Base-by-base conservation (phyloP, 768 basidiomycete genomes). In the Strobilomyces echinocephalus region DNA sequence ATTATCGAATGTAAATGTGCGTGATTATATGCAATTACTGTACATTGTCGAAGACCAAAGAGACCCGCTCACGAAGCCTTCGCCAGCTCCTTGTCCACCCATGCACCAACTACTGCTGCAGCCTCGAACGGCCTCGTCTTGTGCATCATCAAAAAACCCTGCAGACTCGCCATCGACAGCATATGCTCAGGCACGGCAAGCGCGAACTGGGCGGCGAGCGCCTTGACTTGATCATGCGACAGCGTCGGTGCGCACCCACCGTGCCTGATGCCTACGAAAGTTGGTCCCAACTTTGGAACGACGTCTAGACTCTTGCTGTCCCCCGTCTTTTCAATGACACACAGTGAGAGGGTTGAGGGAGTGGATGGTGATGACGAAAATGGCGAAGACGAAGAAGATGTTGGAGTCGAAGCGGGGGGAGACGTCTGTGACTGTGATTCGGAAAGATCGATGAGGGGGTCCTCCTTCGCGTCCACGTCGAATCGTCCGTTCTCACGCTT, bases 101-200 rank as follows among this genome's bases (percentile, higher is more conserved):
- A 87, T 9, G 53, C 67, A 10, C 60, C 62, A 7, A 75, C 66
- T 2, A 74, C 73, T 21, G 67, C 65, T 14, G 82, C 76, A 9
- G 87, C 87, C 14, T 76, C 77, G 54, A 71, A 65, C 0, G 87
- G 85, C 5, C 77, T 68, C 6, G 71, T 73, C 67, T 89, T 88
- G 72, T 85, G 79, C 18, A 72, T 68, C 84, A 91, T 87, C 55
- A 91, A 66, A 64, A 82, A 88, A 4, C 84, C 80, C 51, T 78
- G 78, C 0, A 79, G 63, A 21, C 68, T 69, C 3, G 78, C 76
- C 64, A 77, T 74, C 34, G 74, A 72, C 11, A 76, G 42, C 53
- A 68, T 68, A 26, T 74, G 66, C 44, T 79, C 74, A 1, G 81
- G 79, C 14, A 91, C 74, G 12, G 65, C 70, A 1, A 72, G 72